phyloP scores from a whole-genome alignment of 441 rosid species.

The Isatis lusitanica region DNA sequence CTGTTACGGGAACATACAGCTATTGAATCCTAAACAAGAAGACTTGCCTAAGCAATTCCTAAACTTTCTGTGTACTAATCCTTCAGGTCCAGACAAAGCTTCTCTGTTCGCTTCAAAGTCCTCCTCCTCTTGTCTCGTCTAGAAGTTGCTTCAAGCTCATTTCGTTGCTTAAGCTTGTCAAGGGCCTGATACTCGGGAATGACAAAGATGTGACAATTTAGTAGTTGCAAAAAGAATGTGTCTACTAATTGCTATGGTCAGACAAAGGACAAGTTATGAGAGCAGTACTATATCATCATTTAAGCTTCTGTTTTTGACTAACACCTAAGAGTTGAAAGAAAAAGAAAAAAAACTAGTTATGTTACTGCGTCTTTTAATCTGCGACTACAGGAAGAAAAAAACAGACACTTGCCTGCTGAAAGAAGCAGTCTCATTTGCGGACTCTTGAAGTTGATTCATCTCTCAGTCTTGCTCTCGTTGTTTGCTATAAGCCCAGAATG shows the following conservation, averaged over 20 bases:
- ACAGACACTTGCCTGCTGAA: slow-evolving; percentile 23
- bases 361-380: slow-evolving; percentile 1
- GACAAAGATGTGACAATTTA: background rate
- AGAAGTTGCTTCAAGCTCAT: background rate
- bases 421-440: slow-evolving; percentile 2
- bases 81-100: slow-evolving; percentile 2
- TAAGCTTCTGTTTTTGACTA: background rate
- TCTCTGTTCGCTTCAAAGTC: background rate
- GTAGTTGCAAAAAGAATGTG: slow-evolving; percentile 1
- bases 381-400: background rate
- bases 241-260: background rate
- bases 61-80: background rate
- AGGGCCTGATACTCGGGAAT: background rate
- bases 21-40: slow-evolving; percentile 24
- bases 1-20: slow-evolving; percentile 7
- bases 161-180: background rate
- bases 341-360: background rate
- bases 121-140: slow-evolving; percentile 11
- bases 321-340: slow-evolving; percentile 7
- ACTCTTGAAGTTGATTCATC: slow-evolving; percentile 4
- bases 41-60: slow-evolving; percentile 25
- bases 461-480: too few relatives aligned
- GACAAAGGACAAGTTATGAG: background rate
- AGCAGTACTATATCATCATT: background rate
- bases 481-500: background rate